Evolutionary conservation across 768 basidiomycete species (phyloP).

Genomic region (Sutorius australiensis): DNA sequence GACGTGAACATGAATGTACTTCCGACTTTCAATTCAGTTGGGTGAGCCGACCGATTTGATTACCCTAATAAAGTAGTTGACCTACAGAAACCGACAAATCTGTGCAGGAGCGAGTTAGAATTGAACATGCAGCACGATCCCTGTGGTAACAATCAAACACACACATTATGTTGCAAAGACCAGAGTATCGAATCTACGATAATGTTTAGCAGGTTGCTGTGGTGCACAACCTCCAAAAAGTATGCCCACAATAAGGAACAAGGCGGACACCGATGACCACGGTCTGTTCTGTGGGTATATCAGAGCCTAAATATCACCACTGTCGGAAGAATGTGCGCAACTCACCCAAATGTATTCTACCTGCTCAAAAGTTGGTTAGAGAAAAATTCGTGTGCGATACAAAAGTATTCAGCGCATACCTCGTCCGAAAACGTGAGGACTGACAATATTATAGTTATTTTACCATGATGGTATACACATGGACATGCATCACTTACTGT

Average conservation of each 20-base stretch:
- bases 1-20: background rate
- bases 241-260: background rate
- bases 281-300: background rate
- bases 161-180: background rate
- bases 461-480: background rate
- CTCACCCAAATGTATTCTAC: background rate
- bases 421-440: background rate
- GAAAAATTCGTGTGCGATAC: background rate
- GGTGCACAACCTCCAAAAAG: too few relatives aligned
- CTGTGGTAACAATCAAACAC: background rate
- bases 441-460: background rate
- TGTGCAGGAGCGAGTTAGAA: background rate
- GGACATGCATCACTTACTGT: background rate
- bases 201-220: background rate
- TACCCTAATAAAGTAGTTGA: background rate
- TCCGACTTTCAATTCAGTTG: background rate
- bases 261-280: background rate
- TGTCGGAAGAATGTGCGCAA: background rate
- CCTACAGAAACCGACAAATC: background rate
- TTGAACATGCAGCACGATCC: background rate
- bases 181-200: background rate
- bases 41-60: background rate
- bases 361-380: background rate
- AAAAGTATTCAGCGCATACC: background rate
- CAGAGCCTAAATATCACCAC: background rate